Evolutionary conservation across 768 basidiomycete species (phyloP).

Genomic region (Thelephora aurantiotincta): DNA sequence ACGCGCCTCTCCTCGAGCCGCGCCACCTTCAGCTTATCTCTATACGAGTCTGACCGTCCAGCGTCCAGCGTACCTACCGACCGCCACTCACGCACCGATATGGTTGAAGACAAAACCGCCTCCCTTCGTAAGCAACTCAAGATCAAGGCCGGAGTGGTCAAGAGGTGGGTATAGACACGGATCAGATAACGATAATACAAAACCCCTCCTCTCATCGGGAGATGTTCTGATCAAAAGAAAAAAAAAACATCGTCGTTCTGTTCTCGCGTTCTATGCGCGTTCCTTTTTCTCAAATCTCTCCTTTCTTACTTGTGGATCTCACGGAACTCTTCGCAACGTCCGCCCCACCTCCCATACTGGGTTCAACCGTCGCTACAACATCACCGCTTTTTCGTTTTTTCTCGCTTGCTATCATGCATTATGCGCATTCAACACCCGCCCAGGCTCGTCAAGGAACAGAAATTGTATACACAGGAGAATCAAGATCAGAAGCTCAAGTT

Average conservation of each 20-base stretch:
- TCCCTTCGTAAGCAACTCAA: conserved; percentile 52
- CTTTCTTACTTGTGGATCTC: too few species aligned
- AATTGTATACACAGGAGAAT: conserved; percentile 51
- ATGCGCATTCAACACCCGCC: not conserved
- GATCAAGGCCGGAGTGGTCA: conserved; percentile 58
- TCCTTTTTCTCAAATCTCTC: not conserved
- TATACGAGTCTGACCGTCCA: too few species aligned
- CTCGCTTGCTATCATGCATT: not conserved
- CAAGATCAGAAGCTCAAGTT: conserved; percentile 40
- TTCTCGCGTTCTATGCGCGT: not conserved
- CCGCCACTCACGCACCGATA: too few species aligned
- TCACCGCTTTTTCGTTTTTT: too few species aligned
- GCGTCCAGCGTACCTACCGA: too few species aligned
- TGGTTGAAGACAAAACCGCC: conserved; percentile 10
- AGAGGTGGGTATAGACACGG: conserved; percentile 33
- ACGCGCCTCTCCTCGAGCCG: too few species aligned
- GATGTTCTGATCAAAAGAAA: too few species aligned
- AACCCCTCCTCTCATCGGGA: not conserved
- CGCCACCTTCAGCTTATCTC: too few species aligned
- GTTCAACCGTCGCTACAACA: too few species aligned
- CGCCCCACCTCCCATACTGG: too few species aligned
- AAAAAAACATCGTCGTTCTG: too few species aligned
- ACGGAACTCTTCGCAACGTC: too few species aligned
- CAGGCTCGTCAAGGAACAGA: conserved; percentile 44
- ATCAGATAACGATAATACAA: not conserved